Percentiles rank a stretch among this genome's conserved stretches.
Conservation (phyloP, 495 filamentous ascomycete genomes). For the Lasiosphaeria hispida region DNA sequence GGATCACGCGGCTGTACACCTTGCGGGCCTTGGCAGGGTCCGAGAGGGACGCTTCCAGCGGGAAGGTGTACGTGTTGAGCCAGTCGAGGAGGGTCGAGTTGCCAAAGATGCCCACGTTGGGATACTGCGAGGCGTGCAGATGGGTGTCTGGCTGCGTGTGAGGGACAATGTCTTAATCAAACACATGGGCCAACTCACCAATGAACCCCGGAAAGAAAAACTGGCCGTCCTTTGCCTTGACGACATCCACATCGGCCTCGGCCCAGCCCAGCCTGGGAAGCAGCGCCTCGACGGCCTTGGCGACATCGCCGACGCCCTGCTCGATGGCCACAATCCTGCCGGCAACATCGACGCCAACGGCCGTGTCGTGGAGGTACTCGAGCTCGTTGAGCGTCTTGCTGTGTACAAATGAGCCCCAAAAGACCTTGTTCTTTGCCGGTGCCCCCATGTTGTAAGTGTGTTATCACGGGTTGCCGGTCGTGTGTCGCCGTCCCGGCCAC, state of each 20-base stretch:
- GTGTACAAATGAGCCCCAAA: constrained; percentile 59
- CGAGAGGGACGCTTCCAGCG: constrained; percentile 72
- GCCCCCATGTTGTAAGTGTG: constrained; percentile 2
- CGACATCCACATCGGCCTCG: constrained; percentile 37
- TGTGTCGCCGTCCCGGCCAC: background rate
- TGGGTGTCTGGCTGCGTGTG: too few relatives aligned
- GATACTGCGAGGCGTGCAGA: constrained; percentile 91
- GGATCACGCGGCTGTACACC: constrained; percentile 73
- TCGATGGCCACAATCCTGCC: constrained; percentile 66
- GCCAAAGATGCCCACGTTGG: constrained; percentile 89
- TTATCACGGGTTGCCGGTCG: background rate
- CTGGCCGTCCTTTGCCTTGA: constrained; percentile 40
- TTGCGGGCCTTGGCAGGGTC: constrained; percentile 45
- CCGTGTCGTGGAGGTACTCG: constrained; percentile 56
- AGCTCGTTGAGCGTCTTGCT: constrained; percentile 53
- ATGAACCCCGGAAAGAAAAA: constrained; percentile 97
- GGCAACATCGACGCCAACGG: constrained; percentile 61
- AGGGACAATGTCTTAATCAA: too few relatives aligned
- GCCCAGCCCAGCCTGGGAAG: constrained; percentile 37
- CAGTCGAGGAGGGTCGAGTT: constrained; percentile 85
- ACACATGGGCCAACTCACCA: too few relatives aligned
- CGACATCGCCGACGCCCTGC: constrained; percentile 21
- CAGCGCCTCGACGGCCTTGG: constrained; percentile 24
- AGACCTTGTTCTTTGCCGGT: constrained; percentile 31
- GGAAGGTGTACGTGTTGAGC: constrained; percentile 94